Conservation (phyloP, 768 basidiomycete genomes). For the Phylloporus sp. region DNA sequence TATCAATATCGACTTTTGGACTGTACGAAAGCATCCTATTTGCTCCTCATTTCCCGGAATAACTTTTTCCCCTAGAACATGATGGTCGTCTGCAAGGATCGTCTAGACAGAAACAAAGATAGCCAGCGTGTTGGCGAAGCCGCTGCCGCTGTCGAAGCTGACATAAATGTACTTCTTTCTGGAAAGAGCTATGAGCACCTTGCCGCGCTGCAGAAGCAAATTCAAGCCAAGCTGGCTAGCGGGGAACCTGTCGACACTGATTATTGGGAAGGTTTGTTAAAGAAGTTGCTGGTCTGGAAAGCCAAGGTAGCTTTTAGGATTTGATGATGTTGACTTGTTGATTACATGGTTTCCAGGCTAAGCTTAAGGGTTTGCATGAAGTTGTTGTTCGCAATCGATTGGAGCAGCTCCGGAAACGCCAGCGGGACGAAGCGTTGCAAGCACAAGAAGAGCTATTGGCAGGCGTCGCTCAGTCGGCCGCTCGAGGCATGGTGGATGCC, state of each 20-base stretch:
- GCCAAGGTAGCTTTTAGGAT: constrained; percentile 62
- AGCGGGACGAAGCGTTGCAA: constrained; percentile 92
- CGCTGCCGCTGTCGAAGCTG: constrained; percentile 75
- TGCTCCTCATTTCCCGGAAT: not conserved
- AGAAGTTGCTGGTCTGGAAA: constrained; percentile 94
- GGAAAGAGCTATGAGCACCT: constrained; percentile 88
- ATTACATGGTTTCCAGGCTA: constrained; percentile 53
- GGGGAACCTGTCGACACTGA: constrained; percentile 96
- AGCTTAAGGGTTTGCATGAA: constrained; percentile 88
- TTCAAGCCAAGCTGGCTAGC: constrained; percentile 83
- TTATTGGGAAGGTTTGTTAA: constrained; percentile 93
- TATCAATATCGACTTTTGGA: constrained; percentile 95
- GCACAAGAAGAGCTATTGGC: constrained; percentile 88
- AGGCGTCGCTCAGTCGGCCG: constrained; percentile 63
- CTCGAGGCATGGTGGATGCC: constrained; percentile 36
- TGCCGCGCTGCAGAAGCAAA: constrained; percentile 71
- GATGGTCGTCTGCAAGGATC: constrained; percentile 94
- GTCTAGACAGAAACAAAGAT: constrained; percentile 67
- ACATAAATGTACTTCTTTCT: constrained; percentile 73
- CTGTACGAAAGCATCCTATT: constrained; percentile 44
- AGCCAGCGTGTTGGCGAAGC: constrained; percentile 61
- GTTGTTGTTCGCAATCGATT: constrained; percentile 94
- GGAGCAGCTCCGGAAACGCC: constrained; percentile 91
- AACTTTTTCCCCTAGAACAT: constrained; percentile 61
- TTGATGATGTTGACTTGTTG: not conserved